Base-by-base conservation (phyloP, 2,329 filamentous ascomycete species). In the Trichoderma sp. region DNA sequence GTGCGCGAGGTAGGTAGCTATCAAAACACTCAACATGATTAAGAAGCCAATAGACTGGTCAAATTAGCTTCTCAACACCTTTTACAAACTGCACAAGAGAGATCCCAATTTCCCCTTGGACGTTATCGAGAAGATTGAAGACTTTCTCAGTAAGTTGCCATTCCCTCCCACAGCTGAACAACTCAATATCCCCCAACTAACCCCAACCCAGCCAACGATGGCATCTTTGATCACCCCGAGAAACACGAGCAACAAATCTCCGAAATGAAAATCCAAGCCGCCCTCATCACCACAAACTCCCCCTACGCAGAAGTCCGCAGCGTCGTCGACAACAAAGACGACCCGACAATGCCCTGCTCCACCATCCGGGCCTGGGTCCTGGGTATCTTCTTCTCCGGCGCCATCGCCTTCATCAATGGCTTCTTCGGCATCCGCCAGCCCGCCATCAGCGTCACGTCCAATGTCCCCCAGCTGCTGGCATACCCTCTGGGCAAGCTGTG, bases 231-330 rank as follows among this genome's bases (percentile, higher is more conserved):
- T n/a, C 73, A 78, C 37, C 80, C 80, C 11, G 79, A 81, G 39
- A 79, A 78, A 43, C 73, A 82, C 24, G 70, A 75, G n/a, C 76
- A 78, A 0, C 70, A 83, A 30, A 84, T 86, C 61, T 74, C 78
- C n/a, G 81, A 85, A 71, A 85, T 86, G 77, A 86, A 85, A 74
- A 78, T 85, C 2, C 83, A 86, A 73, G 81, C 83, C 0, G 82
- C 84, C 1, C 78, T 86, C 39, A 83, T 86, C 70, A 83, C 80
- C 28, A 84, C 83, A 72, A 84, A 86, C 75, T 85, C 83, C 11
- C 86, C 86, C 0, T 88, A 87, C 72, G 80, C 85, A 28, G 84
- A 87, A 73, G 84, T 86, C 5, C 83, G 85, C 21, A 82, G 85
- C 10, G 83, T 86, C 2, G 84, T 86, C 18, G 83, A 84, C 73